Evolutionary conservation across 2,329 filamentous ascomycete genomes (phyloP).

Genomic region (Neofusicoccum kwambonambiense): DNA sequence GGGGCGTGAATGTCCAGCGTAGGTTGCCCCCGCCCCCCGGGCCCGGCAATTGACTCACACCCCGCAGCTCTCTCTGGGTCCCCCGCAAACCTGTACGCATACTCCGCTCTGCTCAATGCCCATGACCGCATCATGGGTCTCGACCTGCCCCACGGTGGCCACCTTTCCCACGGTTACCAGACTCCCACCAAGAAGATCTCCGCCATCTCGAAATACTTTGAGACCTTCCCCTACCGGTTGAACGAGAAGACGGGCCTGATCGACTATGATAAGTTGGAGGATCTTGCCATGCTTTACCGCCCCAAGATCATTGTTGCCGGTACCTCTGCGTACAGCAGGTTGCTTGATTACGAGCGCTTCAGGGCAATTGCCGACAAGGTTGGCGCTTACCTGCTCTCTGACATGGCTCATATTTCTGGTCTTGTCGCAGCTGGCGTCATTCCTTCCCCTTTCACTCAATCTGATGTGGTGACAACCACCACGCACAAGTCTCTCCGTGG

Average conservation of each 20-base stretch:
- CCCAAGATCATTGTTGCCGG: slow-evolving; percentile 96
- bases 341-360: slow-evolving; percentile 97
- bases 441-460: slow-evolving; percentile 85
- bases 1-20: slow-evolving; percentile 98
- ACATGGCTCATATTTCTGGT: slow-evolving; percentile 99
- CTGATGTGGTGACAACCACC: slow-evolving; percentile 96
- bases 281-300: slow-evolving; percentile 86
- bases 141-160: slow-evolving; percentile 92
- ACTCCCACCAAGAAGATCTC: slow-evolving; percentile 83
- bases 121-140: slow-evolving; percentile 97
- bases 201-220: slow-evolving; percentile 96
- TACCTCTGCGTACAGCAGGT: slow-evolving; percentile 95
- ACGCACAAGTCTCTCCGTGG: slow-evolving; percentile 99
- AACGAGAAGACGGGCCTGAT: slow-evolving; percentile 90
- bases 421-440: slow-evolving; percentile 91
- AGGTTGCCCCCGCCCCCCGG: slow-evolving; percentile 20
- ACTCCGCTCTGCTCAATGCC: slow-evolving; percentile 86
- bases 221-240: slow-evolving; percentile 96
- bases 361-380: slow-evolving; percentile 91
- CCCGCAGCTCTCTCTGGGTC: slow-evolving; percentile 71
- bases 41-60: slow-evolving; percentile 22
- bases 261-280: slow-evolving; percentile 90
- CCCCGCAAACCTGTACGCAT: slow-evolving; percentile 76
- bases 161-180: slow-evolving; percentile 96
- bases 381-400: slow-evolving; percentile 90